phyloP scores from a whole-genome alignment of 768 basidiomycete genomes.

The Pisolithus microcarpus region DNA sequence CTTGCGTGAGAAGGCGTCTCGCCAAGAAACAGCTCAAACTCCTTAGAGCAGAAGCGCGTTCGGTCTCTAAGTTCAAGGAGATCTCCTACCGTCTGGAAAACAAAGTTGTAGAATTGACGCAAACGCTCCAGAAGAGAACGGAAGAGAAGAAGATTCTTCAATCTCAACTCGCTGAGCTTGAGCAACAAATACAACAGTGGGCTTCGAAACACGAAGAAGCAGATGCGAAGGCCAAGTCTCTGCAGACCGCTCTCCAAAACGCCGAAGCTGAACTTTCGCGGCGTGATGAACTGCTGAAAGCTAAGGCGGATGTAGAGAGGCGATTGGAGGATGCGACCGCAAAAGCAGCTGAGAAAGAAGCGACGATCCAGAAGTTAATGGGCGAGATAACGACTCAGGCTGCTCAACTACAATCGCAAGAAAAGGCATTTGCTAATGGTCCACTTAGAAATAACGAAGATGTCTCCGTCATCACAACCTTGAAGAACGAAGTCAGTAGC shows the following conservation, averaged over 20 bases:
- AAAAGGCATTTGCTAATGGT: conserved; percentile 57
- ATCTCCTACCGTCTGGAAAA: conserved; percentile 97
- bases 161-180: conserved; percentile 65
- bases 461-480: conserved; percentile 73
- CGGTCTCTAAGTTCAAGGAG: conserved; percentile 97
- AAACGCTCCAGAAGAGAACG: conserved; percentile 82
- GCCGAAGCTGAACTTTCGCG: conserved; percentile 66
- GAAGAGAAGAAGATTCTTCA: conserved; percentile 87
- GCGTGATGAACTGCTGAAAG: conserved; percentile 64
- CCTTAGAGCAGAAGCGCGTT: conserved; percentile 87
- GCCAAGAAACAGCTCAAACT: conserved; percentile 81
- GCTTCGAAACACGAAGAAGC: conserved; percentile 82
- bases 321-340: conserved; percentile 70
- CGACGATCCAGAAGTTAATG: conserved; percentile 71
- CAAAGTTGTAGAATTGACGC: conserved; percentile 98
- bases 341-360: conserved; percentile 77
- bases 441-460: conserved; percentile 74
- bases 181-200: conserved; percentile 83
- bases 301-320: conserved; percentile 75
- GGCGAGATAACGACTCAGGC: conserved; percentile 71
- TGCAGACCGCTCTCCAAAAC: conserved; percentile 60
- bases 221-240: conserved; percentile 63
- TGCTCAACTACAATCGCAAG: conserved; percentile 67
- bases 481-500: conserved; percentile 88
- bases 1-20: conserved; percentile 81